A percentile compares a stretch with the other conserved stretches of the same genome.
Conservation (phyloP, 306 rosid species). For the Neltuma alba region DNA sequence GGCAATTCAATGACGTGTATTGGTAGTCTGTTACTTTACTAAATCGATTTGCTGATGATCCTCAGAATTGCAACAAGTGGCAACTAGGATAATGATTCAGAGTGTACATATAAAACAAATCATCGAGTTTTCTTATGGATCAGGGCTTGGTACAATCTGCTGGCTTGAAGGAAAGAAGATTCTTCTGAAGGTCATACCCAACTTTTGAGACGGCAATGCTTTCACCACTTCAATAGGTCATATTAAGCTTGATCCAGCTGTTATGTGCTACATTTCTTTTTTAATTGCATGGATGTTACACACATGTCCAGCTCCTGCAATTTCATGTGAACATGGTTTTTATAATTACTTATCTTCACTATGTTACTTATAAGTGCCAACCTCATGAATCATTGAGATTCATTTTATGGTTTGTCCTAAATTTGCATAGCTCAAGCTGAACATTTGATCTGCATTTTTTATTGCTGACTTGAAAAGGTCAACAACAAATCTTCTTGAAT, state of each 20-base stretch:
- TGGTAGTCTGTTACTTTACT: no score
- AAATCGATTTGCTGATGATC: no score
- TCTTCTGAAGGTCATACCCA: not conserved
- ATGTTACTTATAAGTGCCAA: not conserved
- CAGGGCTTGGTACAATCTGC: not conserved
- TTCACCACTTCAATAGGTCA: not conserved
- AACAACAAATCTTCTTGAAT: not conserved
- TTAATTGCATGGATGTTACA: not conserved
- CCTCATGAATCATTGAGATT: not conserved
- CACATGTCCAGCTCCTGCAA: not conserved
- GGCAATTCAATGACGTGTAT: not conserved
- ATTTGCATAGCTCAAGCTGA: not conserved
- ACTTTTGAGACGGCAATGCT: not conserved
- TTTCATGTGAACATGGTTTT: not conserved
- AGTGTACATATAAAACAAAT: no score
- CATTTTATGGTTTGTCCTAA: not conserved
- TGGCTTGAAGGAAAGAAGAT: not conserved
- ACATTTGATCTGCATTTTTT: not conserved
- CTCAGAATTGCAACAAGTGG: no score
- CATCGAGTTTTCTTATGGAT: no score
- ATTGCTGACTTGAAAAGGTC: not conserved
- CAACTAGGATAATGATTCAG: no score
- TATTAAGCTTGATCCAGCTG: constrained; percentile 18
- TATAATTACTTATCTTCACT: not conserved
- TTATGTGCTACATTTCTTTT: not conserved